Conservation (phyloP, 1,139 yeast genomes). For the Sporopachydermia cereana region DNA sequence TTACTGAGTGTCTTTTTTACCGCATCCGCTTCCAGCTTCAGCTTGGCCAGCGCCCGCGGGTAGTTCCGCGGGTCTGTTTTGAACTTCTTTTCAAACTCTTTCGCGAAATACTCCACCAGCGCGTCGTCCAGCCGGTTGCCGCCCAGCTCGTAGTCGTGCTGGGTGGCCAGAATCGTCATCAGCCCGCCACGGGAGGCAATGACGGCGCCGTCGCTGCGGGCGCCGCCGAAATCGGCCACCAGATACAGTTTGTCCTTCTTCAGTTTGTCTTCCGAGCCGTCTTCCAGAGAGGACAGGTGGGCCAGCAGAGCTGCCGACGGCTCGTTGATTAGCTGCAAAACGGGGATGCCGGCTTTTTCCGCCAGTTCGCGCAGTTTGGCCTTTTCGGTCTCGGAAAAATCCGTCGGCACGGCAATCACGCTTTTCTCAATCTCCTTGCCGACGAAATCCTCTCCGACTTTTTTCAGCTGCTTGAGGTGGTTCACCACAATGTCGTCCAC, state of each 20-base stretch:
- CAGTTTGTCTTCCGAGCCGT: constrained; percentile 41
- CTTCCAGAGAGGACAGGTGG: constrained; percentile 34
- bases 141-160: constrained; percentile 75
- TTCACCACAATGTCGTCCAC: constrained; percentile 74
- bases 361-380: constrained; percentile 51
- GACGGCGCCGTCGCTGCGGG: constrained; percentile 93
- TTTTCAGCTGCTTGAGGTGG: constrained; percentile 71
- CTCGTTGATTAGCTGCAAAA: constrained; percentile 83
- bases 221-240: constrained; percentile 95
- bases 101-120: constrained; percentile 73
- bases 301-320: constrained; percentile 90
- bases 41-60: constrained; percentile 80
- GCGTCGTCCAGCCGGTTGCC: constrained; percentile 80
- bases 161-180: constrained; percentile 77
- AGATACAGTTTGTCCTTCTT: constrained; percentile 70
- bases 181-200: constrained; percentile 90
- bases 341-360: constrained; percentile 61
- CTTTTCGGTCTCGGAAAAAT: constrained; percentile 67
- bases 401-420: constrained; percentile 86
- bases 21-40: constrained; percentile 69
- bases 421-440: constrained; percentile 75
- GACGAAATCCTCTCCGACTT: constrained; percentile 86
- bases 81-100: constrained; percentile 86
- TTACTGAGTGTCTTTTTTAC: constrained; percentile 90
- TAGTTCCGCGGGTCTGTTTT: constrained; percentile 71